Percentiles rank a stretch among this genome's conserved stretches.
phyloP scores from a whole-genome alignment of 306 rosid genomes.

The Sicyos edulis region DNA sequence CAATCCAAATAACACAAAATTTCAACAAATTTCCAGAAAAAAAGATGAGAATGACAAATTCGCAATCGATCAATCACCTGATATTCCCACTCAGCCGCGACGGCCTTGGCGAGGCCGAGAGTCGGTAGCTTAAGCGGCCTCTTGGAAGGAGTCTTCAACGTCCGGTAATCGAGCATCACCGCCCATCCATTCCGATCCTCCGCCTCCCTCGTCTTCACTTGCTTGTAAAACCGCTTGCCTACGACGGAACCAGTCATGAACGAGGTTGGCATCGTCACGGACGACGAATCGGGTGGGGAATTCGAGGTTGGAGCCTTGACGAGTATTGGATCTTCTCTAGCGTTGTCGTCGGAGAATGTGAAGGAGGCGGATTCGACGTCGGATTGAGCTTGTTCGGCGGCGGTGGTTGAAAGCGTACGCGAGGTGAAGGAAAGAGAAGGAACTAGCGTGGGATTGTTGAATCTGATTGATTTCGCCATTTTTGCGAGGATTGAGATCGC shows the following conservation, averaged over 20 bases:
- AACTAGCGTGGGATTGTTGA: constrained; percentile 18
- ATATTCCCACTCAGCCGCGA: constrained; percentile 90
- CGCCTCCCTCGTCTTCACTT: constrained; percentile 55
- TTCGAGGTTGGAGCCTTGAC: constrained; percentile 38
- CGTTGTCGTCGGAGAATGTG: constrained; percentile 46
- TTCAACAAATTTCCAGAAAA: no score
- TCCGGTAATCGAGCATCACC: constrained; percentile 89
- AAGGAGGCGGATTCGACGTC: constrained; percentile 42
- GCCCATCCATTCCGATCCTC: constrained; percentile 83
- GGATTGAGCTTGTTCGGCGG: constrained; percentile 36
- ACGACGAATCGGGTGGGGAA: constrained; percentile 26
- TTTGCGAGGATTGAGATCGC: constrained; percentile 31
- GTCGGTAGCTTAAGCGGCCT: constrained; percentile 85
- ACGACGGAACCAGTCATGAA: constrained; percentile 90
- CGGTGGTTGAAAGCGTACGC: constrained; percentile 31
- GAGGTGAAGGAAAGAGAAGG: constrained; percentile 22
- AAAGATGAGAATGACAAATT: no score
- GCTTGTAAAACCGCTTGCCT: constrained; percentile 73
- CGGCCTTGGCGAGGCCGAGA: constrained; percentile 68
- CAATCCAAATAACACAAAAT: background rate
- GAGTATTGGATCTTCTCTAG: constrained; percentile 30
- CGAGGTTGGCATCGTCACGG: constrained; percentile 87
- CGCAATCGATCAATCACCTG: no score
- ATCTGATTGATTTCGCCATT: constrained; percentile 26
- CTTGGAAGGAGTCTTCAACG: constrained; percentile 77